Evolutionary conservation across 2,329 filamentous ascomycete species (phyloP).

Genomic region (Penicillium sp.): DNA sequence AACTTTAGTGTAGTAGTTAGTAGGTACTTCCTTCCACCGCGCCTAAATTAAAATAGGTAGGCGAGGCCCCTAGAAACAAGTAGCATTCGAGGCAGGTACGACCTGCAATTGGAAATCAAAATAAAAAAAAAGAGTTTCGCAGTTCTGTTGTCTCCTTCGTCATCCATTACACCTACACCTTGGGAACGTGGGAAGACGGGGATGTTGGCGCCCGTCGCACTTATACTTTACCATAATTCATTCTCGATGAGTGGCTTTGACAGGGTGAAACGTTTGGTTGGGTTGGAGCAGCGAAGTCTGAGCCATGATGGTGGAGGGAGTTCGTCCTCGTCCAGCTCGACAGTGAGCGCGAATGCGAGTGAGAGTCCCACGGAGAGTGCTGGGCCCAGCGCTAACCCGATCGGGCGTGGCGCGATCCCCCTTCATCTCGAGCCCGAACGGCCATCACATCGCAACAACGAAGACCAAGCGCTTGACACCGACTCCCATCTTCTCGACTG

Average conservation of each 20-base stretch:
- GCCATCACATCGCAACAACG: constrained; percentile 8
- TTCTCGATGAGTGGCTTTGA: constrained; percentile 20
- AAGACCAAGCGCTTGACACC: constrained; percentile 3
- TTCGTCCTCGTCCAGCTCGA: background rate
- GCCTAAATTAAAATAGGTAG: too few relatives aligned
- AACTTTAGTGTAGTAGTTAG: too few relatives aligned
- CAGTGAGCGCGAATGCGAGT: background rate
- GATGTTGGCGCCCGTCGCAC: background rate
- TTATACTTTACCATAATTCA: background rate
- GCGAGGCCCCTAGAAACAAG: too few relatives aligned
- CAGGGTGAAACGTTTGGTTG: constrained; percentile 25
- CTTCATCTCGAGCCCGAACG: constrained; percentile 2
- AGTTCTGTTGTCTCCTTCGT: constrained; percentile 16
- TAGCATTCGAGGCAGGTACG: constrained; percentile 16
- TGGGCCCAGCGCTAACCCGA: constrained; percentile 21
- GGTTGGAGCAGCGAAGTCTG: constrained; percentile 14
- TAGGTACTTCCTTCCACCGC: too few relatives aligned
- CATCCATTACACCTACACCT: constrained; percentile 23
- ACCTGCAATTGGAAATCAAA: constrained; percentile 2
- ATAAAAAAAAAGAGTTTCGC: constrained; percentile 5
- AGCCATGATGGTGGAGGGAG: background rate
- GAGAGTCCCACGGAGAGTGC: background rate
- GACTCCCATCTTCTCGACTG: constrained; percentile 9
- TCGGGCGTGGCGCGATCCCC: constrained; percentile 14
- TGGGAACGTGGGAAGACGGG: background rate